phyloP scores from a whole-genome alignment of 306 rosid species.

The Sicyos baderoa region DNA sequence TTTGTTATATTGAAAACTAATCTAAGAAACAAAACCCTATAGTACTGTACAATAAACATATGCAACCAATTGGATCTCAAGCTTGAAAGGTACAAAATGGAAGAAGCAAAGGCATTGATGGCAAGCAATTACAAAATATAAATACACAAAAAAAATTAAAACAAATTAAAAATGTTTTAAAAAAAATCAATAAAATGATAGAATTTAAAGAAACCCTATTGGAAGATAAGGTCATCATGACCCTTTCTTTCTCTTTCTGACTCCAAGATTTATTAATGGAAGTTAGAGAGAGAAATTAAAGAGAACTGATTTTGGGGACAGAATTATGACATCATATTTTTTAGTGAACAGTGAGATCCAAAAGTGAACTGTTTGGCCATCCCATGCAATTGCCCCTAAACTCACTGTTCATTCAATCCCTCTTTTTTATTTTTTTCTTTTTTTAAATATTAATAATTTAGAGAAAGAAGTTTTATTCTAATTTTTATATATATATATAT shows the following conservation, averaged over 20 bases:
- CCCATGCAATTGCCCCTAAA: constrained; percentile 27
- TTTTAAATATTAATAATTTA: background rate
- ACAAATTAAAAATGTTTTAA: too few relatives aligned
- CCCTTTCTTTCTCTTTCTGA: background rate
- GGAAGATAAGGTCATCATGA: constrained; percentile 5
- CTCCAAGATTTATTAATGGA: background rate
- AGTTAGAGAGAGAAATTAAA: background rate
- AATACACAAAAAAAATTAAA: too few relatives aligned
- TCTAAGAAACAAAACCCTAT: too few relatives aligned
- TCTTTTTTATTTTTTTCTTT: too few relatives aligned
- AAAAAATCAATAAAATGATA: too few relatives aligned
- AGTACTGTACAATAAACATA: background rate
- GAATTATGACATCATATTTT: constrained; percentile 27
- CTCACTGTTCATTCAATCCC: constrained; percentile 3
- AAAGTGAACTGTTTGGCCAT: constrained; percentile 24
- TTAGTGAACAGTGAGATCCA: constrained; percentile 47
- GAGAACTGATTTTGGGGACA: background rate
- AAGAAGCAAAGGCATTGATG: background rate
- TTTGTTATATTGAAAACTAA: too few relatives aligned
- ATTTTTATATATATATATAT: too few relatives aligned
- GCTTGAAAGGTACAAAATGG: background rate
- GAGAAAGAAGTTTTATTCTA: too few relatives aligned
- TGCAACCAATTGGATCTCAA: background rate
- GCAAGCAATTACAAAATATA: too few relatives aligned
- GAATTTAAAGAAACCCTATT: background rate